Evolutionary conservation across 805 yeast genomes (phyloP).

Genomic region (Sugiyamaella lignohabitans): DNA sequence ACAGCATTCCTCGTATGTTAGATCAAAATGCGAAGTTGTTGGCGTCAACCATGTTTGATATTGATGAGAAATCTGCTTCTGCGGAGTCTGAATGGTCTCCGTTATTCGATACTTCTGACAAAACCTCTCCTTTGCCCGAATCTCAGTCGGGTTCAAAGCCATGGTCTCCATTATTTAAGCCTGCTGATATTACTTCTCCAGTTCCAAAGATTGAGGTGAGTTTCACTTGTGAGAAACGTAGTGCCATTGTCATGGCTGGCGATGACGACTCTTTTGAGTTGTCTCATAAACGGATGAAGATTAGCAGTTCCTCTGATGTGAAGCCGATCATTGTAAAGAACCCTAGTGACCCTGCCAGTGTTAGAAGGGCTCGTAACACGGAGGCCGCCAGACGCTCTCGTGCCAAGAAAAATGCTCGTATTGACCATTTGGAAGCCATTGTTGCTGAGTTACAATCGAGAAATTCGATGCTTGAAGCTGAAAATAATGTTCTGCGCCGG

Average conservation of each 20-base stretch:
- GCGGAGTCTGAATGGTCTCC: too few species aligned
- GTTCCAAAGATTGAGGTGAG: constrained; percentile 6
- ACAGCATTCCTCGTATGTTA: too few species aligned
- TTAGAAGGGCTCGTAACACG: constrained; percentile 88
- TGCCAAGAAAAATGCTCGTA: constrained; percentile 85
- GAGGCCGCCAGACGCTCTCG: constrained; percentile 56
- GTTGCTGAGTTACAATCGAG: constrained; percentile 57
- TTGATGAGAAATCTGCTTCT: too few species aligned
- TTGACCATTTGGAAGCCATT: constrained; percentile 71
- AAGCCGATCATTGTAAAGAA: constrained; percentile 50
- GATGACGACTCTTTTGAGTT: not conserved
- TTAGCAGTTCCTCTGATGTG: not conserved
- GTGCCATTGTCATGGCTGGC: constrained; percentile 16
- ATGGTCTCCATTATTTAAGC: too few species aligned
- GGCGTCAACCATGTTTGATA: too few species aligned
- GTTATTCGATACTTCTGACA: too few species aligned
- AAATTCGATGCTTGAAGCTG: constrained; percentile 52
- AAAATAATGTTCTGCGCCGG: constrained; percentile 34
- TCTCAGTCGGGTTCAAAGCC: too few species aligned
- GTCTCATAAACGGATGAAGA: not conserved
- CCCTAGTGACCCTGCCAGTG: constrained; percentile 53
- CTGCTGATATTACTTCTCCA: too few species aligned
- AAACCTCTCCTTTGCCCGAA: too few species aligned
- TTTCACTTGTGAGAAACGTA: constrained; percentile 13
- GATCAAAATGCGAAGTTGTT: too few species aligned